These are phyloP conservation scores for Umbelopsis sp. DNA, from an alignment of 192 early-diverging fungal genomes.

Conservation along the genomic window DNA sequence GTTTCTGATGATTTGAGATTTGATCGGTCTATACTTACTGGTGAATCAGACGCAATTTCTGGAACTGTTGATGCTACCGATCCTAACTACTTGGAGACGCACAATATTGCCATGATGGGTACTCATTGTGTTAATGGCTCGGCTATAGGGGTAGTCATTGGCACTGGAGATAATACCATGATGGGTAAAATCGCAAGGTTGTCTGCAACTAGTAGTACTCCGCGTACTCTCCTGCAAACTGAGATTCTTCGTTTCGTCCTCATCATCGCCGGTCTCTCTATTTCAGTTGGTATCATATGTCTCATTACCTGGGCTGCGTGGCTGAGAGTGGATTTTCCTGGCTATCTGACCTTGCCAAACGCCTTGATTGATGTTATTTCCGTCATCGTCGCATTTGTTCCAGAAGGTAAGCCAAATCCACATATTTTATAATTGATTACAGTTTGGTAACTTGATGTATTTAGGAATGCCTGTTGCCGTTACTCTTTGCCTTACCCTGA, in stretches of 20 bases:
- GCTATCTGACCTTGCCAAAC: slow-evolving; percentile 50
- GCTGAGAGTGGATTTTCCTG: slow-evolving; percentile 57
- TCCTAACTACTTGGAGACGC: slow-evolving; percentile 74
- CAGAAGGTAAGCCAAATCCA: slow-evolving; percentile 51
- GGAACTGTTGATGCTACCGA: slow-evolving; percentile 66
- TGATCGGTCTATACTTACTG: slow-evolving; percentile 81
- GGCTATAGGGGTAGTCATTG: slow-evolving; percentile 72
- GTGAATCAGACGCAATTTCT: slow-evolving; percentile 68
- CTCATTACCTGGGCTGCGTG: slow-evolving; percentile 50
- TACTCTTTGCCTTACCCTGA: slow-evolving; percentile 72
- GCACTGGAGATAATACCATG: slow-evolving; percentile 75
- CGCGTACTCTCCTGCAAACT: slow-evolving; percentile 57
- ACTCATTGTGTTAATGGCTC: slow-evolving; percentile 70
- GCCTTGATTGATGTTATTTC: slow-evolving; percentile 56
- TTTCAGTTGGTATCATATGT: slow-evolving; percentile 48
- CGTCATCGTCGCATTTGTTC: slow-evolving; percentile 76
- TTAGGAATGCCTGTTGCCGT: slow-evolving; percentile 71
- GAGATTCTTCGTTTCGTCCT: slow-evolving; percentile 70
- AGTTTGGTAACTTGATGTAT: background rate
- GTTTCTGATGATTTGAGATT: slow-evolving; percentile 70
- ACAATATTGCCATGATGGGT: slow-evolving; percentile 81
- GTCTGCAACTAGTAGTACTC: slow-evolving; percentile 39
- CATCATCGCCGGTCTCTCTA: slow-evolving; percentile 61
- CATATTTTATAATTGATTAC: slow-evolving; percentile 58
- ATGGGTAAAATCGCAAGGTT: slow-evolving; percentile 76